Evolutionary conservation across 257 asterid species (phyloP).

Genomic region (Pogostemon cablin): DNA sequence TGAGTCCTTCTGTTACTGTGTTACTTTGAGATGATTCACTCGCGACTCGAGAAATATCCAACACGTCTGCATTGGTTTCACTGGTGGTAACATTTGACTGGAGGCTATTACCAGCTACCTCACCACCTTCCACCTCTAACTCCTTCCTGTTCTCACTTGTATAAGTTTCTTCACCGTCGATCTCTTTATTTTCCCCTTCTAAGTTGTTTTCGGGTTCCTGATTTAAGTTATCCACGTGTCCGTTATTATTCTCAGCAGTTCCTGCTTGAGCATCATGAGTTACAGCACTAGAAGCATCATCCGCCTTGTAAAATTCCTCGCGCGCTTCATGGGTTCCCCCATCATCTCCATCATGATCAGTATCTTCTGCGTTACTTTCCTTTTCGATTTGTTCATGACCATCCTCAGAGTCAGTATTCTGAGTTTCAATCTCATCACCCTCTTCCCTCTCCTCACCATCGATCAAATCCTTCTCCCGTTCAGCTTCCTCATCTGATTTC

Average conservation of each 20-base stretch:
- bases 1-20: constrained; percentile 34
- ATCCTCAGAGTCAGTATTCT: constrained; percentile 53
- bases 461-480: constrained; percentile 48
- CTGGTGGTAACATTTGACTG: constrained; percentile 35
- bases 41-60: constrained; percentile 21
- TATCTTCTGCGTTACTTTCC: constrained; percentile 43
- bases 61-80: constrained; percentile 33
- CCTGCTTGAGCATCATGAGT: constrained; percentile 51
- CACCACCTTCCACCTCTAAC: constrained; percentile 43
- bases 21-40: constrained; percentile 42
- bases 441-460: constrained; percentile 58
- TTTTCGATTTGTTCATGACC: constrained; percentile 43
- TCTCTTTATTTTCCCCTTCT: constrained; percentile 37
- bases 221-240: constrained; percentile 28
- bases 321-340: constrained; percentile 64
- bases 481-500: constrained; percentile 58
- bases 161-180: constrained; percentile 31
- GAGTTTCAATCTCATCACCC: constrained; percentile 51
- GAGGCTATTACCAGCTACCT: constrained; percentile 37
- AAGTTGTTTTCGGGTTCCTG: constrained; percentile 36
- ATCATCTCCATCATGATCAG: constrained; percentile 51
- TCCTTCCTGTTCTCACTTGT: constrained; percentile 33
- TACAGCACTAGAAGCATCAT: constrained; percentile 99
- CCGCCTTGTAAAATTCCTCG: constrained; percentile 89
- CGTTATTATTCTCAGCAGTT: constrained; percentile 44